Base-by-base conservation (phyloP, 164 flowering plant genomes). In the Liriodendron chinense region DNA sequence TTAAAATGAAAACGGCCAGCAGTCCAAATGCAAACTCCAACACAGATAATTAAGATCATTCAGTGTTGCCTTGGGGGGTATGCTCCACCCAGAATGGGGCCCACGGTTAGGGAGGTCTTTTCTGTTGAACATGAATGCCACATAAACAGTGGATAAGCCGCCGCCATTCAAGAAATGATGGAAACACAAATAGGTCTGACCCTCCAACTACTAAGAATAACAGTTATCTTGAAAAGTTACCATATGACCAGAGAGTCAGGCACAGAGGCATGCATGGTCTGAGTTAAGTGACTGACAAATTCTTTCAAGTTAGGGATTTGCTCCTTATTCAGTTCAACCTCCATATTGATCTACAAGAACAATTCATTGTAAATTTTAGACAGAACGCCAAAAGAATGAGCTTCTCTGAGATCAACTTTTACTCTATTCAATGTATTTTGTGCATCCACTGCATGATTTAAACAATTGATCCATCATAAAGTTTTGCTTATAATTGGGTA, bases 221-320 rank as follows among this genome's bases (percentile, higher is more conserved):
- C 43, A 34, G 43, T 34, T 34, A 34, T 34, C 43, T 53, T 1
- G 59, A 48, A 23, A 26, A 79, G 76, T 83, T 61, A 89, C 97
- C 97, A 92, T 82, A 92, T 91, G 49, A 92, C 94, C 78, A 93
- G 82, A 76, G 98, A 92, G 65, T 92, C 92, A 53, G 96, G 90
- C 72, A 84, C 50, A 18, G 81, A 80, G 3, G 89, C 80, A 77
- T 93, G 98, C 97, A 95, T 93, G 1, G 83, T 77, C 74, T 80
- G 72, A 16, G 92, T 88, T 73, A 95, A 83, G 78, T 91, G 92
- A 79, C 85, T 79, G 72, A 92, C 87, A 84, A 93, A 95, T 83
- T 87, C 97, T 83, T 83, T 86, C 81, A 95, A 57, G 75, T 86
- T 88, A 48, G 95, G 88, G 67, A 95, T 89, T 78, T 89, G 88